A percentile compares a stretch with the other conserved stretches of the same genome.
These are phyloP conservation scores for Lanmaoa pseudosensibilis DNA, from an alignment of 768 basidiomycete species.

Conservation along the genomic window DNA sequence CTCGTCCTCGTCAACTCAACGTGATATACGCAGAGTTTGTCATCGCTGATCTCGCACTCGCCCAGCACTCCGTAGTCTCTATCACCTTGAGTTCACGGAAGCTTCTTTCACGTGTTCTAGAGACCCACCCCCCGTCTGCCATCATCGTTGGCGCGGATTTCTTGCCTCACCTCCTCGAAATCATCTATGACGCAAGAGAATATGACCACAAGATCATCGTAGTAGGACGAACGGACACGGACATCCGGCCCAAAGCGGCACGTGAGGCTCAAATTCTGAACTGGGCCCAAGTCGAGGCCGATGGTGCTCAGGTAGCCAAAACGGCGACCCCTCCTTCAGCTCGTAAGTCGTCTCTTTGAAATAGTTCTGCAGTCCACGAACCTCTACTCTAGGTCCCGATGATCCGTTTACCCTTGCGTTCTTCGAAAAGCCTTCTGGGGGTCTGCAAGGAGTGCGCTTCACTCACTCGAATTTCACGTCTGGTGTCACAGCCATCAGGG, in stretches of 20 bases:
- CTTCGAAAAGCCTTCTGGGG: conserved; percentile 52
- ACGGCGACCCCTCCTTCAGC: conserved; percentile 47
- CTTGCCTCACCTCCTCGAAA: conserved; percentile 68
- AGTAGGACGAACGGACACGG: conserved; percentile 59
- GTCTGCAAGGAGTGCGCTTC: conserved; percentile 60
- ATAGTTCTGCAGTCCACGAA: not conserved
- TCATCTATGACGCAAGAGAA: conserved; percentile 61
- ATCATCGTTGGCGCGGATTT: conserved; percentile 71
- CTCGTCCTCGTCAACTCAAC: not conserved
- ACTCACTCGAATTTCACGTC: conserved; percentile 88
- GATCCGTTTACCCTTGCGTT: conserved; percentile 72
- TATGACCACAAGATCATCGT: conserved; percentile 63
- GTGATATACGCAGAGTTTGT: conserved; percentile 58
- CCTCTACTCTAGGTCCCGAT: conserved; percentile 32
- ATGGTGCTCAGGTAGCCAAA: conserved; percentile 51
- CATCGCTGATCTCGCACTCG: conserved; percentile 76
- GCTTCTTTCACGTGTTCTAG: conserved; percentile 64
- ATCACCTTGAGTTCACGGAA: conserved; percentile 60
- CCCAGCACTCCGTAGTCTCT: conserved; percentile 65
- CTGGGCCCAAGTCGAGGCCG: conserved; percentile 71
- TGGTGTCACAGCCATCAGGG: conserved; percentile 78
- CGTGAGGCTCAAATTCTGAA: conserved; percentile 55
- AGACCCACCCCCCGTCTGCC: conserved; percentile 65
- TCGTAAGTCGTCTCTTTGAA: conserved; percentile 42
- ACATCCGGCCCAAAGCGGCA: conserved; percentile 46